Evolutionary conservation across 2,329 filamentous ascomycete species (phyloP), one percentile per base, ranked within the genome.

Genomic region (Dryadomyces sulphureus): DNA sequence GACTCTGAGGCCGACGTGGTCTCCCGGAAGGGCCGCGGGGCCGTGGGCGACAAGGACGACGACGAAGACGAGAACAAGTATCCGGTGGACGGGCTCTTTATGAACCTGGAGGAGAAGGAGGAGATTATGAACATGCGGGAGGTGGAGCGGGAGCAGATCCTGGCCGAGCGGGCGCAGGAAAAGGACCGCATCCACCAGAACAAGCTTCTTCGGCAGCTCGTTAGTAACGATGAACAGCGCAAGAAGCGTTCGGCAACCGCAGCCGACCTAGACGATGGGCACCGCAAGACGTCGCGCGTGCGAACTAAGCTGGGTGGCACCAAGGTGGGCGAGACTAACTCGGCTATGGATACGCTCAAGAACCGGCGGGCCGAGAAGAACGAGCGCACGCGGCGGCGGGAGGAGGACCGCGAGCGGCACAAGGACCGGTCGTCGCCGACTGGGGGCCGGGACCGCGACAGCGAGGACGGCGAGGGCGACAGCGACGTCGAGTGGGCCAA

Each of bases 101-200:
- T 77, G 55, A 84, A 77, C 53, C 70, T 78, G 39, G 72, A 77
- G 35, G 85, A 92, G 58, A 89, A 85, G 62, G 73, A 73, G 7
- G 71, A 83, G 44, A 92, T 98, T 51, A 80, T 92, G 73, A 75
- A 72, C 47, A 79, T 95, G 74, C 81, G 88, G 25, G 89, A 96
- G 65, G 81, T 96, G 44, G 81, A 94, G 59, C 83, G 90, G 51
- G 92, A 98, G 62, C 79, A 87, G 59, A 81, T 94, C 39, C 75
- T 98, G 7, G 90, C 88, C 19, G 85, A 94, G 54, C 86, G 92
- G 53, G 81, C 83, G 32, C 79, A 86, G 55, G 80, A 92, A 60
- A 81, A 89, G 48, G 84, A 92, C 57, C 79, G 80, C 45, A 81
- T 84, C 55, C 77, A 83, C 49, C 90, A 94, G 64, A 87, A 92